These are phyloP conservation scores for Plasmodium falciparum DNA, from an alignment of 169 alveolate species.

Conservation along the genomic window DNA sequence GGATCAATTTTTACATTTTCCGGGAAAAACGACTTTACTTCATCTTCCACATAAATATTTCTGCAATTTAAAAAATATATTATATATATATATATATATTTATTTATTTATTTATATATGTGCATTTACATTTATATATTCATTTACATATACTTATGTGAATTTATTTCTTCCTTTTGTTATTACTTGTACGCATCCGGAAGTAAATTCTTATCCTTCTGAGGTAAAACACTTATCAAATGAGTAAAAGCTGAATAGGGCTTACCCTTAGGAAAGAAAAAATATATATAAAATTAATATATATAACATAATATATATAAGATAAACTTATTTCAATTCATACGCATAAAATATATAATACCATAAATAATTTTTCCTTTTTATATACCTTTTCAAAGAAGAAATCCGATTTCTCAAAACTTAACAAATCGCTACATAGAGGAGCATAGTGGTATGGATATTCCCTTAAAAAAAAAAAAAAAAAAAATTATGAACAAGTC, in stretches of 20 bases:
- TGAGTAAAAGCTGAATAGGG: constrained; percentile 74
- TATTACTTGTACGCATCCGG: constrained; percentile 71
- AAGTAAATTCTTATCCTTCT: constrained; percentile 71
- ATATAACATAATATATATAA: background rate
- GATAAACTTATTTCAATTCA: background rate
- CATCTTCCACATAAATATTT: constrained; percentile 68
- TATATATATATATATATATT: too few relatives aligned
- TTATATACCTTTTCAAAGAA: constrained; percentile 64
- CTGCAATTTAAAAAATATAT: constrained; percentile 4
- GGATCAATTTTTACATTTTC: constrained; percentile 74
- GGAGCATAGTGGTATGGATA: constrained; percentile 83
- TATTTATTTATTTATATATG: too few relatives aligned
- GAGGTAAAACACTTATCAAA: constrained; percentile 69
- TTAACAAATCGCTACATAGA: constrained; percentile 69
- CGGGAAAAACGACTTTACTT: constrained; percentile 73
- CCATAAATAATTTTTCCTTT: too few relatives aligned
- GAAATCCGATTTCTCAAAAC: constrained; percentile 73
- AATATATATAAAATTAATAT: background rate
- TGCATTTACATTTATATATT: too few relatives aligned
- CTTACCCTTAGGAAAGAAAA: constrained; percentile 39
- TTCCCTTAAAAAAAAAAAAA: constrained; percentile 39
- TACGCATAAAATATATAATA: too few relatives aligned
- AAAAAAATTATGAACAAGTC: background rate
- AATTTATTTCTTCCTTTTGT: background rate
- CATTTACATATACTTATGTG: too few relatives aligned